phyloP scores from a whole-genome alignment of 768 basidiomycete genomes.

The Ramaria sp. region DNA sequence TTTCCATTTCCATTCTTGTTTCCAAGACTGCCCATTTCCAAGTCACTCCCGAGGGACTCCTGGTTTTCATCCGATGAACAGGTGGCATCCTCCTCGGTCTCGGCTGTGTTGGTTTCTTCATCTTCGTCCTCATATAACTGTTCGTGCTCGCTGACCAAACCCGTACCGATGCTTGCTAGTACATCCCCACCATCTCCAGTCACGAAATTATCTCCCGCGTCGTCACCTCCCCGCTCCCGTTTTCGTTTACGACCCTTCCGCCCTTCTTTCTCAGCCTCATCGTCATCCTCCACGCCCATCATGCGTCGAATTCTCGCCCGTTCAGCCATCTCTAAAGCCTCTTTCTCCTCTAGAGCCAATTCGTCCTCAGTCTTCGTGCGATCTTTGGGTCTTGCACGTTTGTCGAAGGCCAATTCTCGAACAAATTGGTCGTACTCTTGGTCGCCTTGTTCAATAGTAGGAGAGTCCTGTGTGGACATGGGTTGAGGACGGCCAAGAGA shows the following conservation, averaged over 20 bases:
- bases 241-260: slow-evolving; percentile 38
- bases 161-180: slow-evolving; percentile 21
- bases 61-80: slow-evolving; percentile 22
- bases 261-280: slow-evolving; percentile 41
- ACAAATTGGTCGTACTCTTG: slow-evolving; percentile 89
- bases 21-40: slow-evolving; percentile 21
- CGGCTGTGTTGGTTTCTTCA: slow-evolving; percentile 21
- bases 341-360: slow-evolving; percentile 78
- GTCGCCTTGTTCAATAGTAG: slow-evolving; percentile 27
- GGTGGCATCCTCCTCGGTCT: slow-evolving; percentile 20
- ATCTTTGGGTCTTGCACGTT: slow-evolving; percentile 88
- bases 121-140: slow-evolving; percentile 32
- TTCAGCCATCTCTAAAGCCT: slow-evolving; percentile 80
- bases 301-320: slow-evolving; percentile 67
- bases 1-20: slow-evolving; percentile 23
- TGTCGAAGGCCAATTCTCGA: slow-evolving; percentile 85
- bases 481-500: slow-evolving; percentile 18
- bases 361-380: slow-evolving; percentile 96
- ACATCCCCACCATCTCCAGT: slow-evolving; percentile 8
- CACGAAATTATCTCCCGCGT: slow-evolving; percentile 76
- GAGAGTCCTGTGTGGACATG: neutral
- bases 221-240: slow-evolving; percentile 62
- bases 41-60: slow-evolving; percentile 28
- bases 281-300: slow-evolving; percentile 64
- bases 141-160: slow-evolving; percentile 16